Conservation (phyloP, 1,284 basidiomycete genomes). For the Veloporphyrellus conicus region DNA sequence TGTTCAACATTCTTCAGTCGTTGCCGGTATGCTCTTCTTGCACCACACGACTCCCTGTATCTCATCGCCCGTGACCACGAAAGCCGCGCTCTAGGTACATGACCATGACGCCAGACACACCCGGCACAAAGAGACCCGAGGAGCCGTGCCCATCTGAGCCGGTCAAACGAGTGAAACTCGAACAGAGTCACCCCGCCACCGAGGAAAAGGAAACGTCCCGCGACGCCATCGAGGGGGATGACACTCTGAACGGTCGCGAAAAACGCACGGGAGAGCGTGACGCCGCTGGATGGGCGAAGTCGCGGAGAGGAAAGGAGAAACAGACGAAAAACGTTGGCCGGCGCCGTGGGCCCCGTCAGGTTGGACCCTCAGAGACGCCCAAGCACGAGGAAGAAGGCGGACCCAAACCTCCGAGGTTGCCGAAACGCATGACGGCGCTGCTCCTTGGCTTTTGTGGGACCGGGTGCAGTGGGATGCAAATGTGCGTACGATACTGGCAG, state of each 20-base stretch:
- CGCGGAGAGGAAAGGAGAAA: slow-evolving; percentile 17
- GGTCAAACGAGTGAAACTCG: slow-evolving; percentile 14
- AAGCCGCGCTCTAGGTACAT: too few species aligned
- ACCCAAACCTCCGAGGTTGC: slow-evolving; percentile 48
- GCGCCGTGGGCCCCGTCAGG: slow-evolving; percentile 33
- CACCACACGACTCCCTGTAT: too few species aligned
- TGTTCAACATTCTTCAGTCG: too few species aligned
- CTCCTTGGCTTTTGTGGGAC: slow-evolving; percentile 78
- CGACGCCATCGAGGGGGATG: too few species aligned
- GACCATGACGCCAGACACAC: background rate
- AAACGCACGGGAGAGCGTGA: slow-evolving; percentile 21
- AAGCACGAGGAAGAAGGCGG: slow-evolving; percentile 22
- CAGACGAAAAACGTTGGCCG: slow-evolving; percentile 7
- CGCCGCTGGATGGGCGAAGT: slow-evolving; percentile 20
- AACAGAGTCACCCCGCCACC: background rate
- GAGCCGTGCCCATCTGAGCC: background rate
- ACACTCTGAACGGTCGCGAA: too few species aligned
- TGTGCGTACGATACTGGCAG: slow-evolving; percentile 51
- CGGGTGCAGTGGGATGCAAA: slow-evolving; percentile 92
- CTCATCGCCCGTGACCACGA: too few species aligned
- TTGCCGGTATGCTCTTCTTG: too few species aligned
- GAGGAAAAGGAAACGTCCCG: too few species aligned
- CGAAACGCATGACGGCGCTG: slow-evolving; percentile 71
- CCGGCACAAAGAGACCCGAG: slow-evolving; percentile 11
- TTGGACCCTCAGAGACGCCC: slow-evolving; percentile 9